Percentiles rank a stretch among this genome's conserved stretches.
Evolutionary conservation across 1,284 basidiomycete genomes (phyloP).

Genomic region (Filobasidium uniguttulatum): DNA sequence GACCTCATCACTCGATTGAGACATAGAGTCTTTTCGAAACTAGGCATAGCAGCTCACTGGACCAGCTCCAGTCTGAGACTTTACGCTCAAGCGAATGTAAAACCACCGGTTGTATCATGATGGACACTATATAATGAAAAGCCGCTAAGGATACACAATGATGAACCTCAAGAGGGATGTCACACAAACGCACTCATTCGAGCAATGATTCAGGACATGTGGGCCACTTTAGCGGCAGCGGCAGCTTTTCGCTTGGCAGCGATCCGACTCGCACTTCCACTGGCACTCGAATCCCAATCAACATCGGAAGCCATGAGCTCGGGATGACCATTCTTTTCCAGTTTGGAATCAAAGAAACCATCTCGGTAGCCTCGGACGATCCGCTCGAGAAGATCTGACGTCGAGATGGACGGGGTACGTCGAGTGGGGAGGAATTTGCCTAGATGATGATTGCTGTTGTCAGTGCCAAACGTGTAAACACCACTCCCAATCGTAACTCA

Average conservation of each 20-base stretch:
- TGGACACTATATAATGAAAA: no score
- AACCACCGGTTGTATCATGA: no score
- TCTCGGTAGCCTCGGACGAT: conserved; percentile 70
- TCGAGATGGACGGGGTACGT: conserved; percentile 86
- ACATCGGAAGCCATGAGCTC: conserved; percentile 36
- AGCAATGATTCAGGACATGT: no score
- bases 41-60: no score
- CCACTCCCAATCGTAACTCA: conserved; percentile 24
- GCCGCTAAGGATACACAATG: no score
- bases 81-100: no score
- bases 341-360: conserved; percentile 75
- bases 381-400: conserved; percentile 78
- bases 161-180: no score
- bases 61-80: no score
- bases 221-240: no score
- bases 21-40: no score
- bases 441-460: conserved; percentile 24
- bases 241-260: not conserved
- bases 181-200: no score
- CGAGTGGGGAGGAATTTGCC: conserved; percentile 92
- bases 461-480: not conserved
- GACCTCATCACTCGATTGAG: no score
- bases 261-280: not conserved
- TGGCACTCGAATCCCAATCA: conserved; percentile 35
- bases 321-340: conserved; percentile 48